Percentiles rank a stretch among this genome's conserved stretches.
These are phyloP conservation scores for Thraustotheca clavata DNA, from an alignment of 352 stramenopile species.

Conservation along the genomic window DNA sequence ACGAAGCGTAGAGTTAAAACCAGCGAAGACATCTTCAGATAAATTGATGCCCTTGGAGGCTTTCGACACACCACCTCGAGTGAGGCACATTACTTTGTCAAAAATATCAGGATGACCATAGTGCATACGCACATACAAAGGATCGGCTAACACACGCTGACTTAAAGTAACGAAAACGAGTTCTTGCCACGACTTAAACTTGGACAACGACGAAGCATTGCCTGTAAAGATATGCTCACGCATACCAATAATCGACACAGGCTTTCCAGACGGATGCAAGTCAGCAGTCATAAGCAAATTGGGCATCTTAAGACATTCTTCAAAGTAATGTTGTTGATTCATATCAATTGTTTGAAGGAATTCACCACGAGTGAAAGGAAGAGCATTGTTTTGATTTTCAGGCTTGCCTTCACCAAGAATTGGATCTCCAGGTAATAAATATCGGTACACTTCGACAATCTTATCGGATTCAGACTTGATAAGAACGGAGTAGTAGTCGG, in stretches of 20 bases:
- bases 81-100: conserved; percentile 63
- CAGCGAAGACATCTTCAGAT: conserved; percentile 73
- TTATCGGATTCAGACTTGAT: conserved; percentile 63
- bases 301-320: conserved; percentile 31
- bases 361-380: conserved; percentile 30
- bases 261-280: conserved; percentile 53
- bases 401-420: conserved; percentile 34
- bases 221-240: conserved; percentile 78
- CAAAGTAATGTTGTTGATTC: conserved; percentile 34
- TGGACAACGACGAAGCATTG: conserved; percentile 64
- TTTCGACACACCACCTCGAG: conserved; percentile 67
- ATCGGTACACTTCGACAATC: conserved; percentile 68
- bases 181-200: conserved; percentile 77
- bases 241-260: conserved; percentile 75
- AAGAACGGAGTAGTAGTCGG: conserved; percentile 51
- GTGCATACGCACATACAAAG: conserved; percentile 70
- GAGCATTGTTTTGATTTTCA: conserved; percentile 33
- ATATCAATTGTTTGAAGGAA: conserved; percentile 33
- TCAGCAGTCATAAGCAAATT: conserved; percentile 59
- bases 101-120: conserved; percentile 79
- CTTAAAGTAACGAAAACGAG: conserved; percentile 73
- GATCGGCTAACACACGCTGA: conserved; percentile 64
- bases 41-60: conserved; percentile 73
- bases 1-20: conserved; percentile 61
- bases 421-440: conserved; percentile 37